Base-by-base conservation (phyloP, 305 asterid genomes). In the Stenogyne calaminthoides region DNA sequence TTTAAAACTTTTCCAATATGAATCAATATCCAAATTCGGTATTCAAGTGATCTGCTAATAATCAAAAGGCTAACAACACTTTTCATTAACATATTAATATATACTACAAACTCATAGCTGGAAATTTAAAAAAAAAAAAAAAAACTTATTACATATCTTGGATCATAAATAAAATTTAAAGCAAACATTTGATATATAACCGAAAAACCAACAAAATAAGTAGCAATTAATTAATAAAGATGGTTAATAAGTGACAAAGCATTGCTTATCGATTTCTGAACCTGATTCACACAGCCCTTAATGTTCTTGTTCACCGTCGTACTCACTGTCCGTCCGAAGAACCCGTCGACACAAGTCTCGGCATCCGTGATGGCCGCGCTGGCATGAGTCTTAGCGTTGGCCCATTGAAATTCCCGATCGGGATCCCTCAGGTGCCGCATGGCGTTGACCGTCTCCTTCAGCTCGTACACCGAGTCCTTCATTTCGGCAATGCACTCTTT, bases 301-400 rank as follows among this genome's bases (percentile, higher is more conserved):
- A 92, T 81, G 78, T 70, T 77, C 66, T 49, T 78, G 85, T 56
- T 87, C 72, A 84, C 75, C 11, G 0, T 7, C 16, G 75, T n/a
- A 62, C 46, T 81, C 5, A 82, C 83, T 49, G 76, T 83, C 77
- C 78, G 29, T 5, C 32, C 88, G 5, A 70, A 37, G 8, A 85
- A 61, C 4, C 85, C 90, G 69, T 91, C 97, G 69, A 84, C 49
- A 72, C 97, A 91, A 8, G 96, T 84, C 42, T 89, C 96, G 5
- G 88, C 85, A 52, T 91, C 93, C 16, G 89, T 81, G 32, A 89
- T 86, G 46, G 96, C 97, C 12, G 97, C 93, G 77, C 97, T 91
- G 5, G 88, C 96, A 73, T 87, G 86, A 2, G 95, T 91, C 84
- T 87, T 89, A 0, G 93, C 95, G 54, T 83, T 89, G 19, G 88